phyloP scores from a whole-genome alignment of 805 yeast species.

The Candida hungchunana region DNA sequence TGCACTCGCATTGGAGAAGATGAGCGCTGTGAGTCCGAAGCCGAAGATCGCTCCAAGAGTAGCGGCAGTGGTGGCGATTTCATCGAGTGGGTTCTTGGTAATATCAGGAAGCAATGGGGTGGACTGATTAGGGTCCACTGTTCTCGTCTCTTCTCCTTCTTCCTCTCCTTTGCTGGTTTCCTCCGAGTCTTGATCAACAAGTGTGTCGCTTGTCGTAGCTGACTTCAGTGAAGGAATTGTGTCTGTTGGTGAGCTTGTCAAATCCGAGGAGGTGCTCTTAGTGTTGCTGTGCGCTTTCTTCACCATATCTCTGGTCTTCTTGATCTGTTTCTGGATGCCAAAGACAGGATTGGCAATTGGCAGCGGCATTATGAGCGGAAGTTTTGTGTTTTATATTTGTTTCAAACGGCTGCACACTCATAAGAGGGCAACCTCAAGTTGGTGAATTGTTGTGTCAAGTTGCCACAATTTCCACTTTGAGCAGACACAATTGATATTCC shows the following conservation, averaged over 20 bases:
- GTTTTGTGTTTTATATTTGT: too few species aligned
- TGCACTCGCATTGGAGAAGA: slow-evolving; percentile 29
- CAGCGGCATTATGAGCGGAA: neutral
- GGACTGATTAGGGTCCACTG: neutral
- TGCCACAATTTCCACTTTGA: too few species aligned
- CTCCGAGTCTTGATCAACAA: neutral
- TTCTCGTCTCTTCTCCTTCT: neutral
- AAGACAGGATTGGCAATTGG: slow-evolving; percentile 3
- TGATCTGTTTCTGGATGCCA: slow-evolving; percentile 5
- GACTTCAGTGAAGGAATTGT: too few species aligned
- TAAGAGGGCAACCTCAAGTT: too few species aligned
- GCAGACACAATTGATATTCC: too few species aligned
- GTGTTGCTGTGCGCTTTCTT: neutral
- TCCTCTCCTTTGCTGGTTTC: neutral
- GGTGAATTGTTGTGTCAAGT: too few species aligned
- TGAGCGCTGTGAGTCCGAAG: slow-evolving; percentile 28
- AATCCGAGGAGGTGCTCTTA: neutral
- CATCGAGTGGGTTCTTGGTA: slow-evolving; percentile 37
- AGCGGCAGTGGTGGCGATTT: slow-evolving; percentile 41
- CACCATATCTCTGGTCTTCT: slow-evolving; percentile 4
- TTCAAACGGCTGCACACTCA: too few species aligned
- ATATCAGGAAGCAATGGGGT: slow-evolving; percentile 29
- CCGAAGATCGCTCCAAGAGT: slow-evolving; percentile 43
- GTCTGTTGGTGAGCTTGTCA: too few species aligned
- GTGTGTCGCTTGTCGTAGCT: too few species aligned